Conservation (phyloP, 2,329 filamentous ascomycete genomes). For the Phoma sp. region DNA sequence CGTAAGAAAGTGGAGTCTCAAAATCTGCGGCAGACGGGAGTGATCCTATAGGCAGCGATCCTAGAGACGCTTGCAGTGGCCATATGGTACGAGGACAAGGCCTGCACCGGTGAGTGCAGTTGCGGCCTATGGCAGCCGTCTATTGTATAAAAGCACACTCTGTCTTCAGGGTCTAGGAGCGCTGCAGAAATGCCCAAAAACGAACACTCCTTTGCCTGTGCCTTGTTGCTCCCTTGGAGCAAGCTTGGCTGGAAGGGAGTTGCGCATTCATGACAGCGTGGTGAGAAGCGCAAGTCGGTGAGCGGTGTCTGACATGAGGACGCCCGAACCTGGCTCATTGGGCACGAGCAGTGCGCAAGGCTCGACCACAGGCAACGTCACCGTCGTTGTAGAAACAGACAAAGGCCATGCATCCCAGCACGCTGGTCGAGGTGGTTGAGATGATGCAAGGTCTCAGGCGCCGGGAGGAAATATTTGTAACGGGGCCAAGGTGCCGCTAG, state of each 20-base stretch:
- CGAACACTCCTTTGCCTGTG: background rate
- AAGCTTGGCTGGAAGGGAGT: background rate
- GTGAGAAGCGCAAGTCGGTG: conserved; percentile 27
- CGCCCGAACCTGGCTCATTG: conserved; percentile 5
- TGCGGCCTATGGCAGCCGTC: conserved; percentile 16
- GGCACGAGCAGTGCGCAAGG: conserved; percentile 6
- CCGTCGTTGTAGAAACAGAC: conserved; percentile 4
- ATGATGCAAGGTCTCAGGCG: conserved; percentile 18
- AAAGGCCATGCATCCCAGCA: conserved; percentile 11
- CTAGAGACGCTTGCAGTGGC: conserved; percentile 16
- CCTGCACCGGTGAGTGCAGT: conserved; percentile 22
- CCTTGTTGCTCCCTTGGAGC: background rate
- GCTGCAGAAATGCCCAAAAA: conserved; percentile 36
- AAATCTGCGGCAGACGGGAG: conserved; percentile 25
- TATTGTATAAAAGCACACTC: conserved; percentile 17
- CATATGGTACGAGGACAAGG: conserved; percentile 31
- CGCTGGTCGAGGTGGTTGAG: conserved; percentile 10
- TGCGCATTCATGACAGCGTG: conserved; percentile 2
- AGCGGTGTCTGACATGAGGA: conserved; percentile 21
- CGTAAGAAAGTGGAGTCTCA: conserved; percentile 20
- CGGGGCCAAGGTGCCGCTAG: conserved; percentile 16
- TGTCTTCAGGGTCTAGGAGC: conserved; percentile 13
- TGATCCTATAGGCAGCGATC: conserved; percentile 31
- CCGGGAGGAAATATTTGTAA: conserved; percentile 11
- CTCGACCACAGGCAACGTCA: conserved; percentile 20